Base-by-base conservation (phyloP, 2,329 filamentous ascomycete genomes). In the Colletotrichum filicis region DNA sequence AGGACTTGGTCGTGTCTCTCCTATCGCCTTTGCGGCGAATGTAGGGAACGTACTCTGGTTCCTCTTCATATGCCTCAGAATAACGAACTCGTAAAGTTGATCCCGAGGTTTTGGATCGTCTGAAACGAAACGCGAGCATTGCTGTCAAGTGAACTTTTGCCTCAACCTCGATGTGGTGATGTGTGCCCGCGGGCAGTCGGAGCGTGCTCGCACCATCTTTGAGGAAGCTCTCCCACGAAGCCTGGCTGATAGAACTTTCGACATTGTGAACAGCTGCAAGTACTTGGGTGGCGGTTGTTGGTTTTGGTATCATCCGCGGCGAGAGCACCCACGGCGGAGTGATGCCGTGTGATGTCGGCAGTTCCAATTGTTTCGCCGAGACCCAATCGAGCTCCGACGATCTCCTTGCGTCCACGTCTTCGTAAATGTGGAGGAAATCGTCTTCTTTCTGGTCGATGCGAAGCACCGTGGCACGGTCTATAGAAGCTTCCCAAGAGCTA, bases 351-450 rank as follows among this genome's bases (percentile, higher is more conserved):
- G 53, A 56, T 56, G 24, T 16, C 2, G 53, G 53, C 12, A 56
- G 5, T 24, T 56, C 53, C 3, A 66, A 35, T 11, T n/a, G 24
- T n/a, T 66, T 53, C 16, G 75, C 73, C 4, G 35, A 12, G 1
- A 64, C 58, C 73, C 68, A 75, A 24, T 42, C 12, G 7, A 24
- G 26, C 4, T 4, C 55, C 19, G 2, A 19, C 9, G 14, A 30
- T 19, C 12, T 22, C 5, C 22, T 12, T 6, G 64, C 24, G 4
- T 32, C 11, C 16, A 61, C 53, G 26, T 67, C 9, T 52, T 76
- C 74, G 61, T 76, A 76, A 1, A 75, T 42, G 30, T 76, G 74
- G 2, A 76, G 63, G 22, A 76, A 76, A 24, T 71, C 62, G 24
- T 76, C 75, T 30, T 76, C 73, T 2, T 46, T 58, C 28, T 75